Base-by-base conservation (phyloP, 768 basidiomycete genomes). In the Termitomyces sp. region DNA sequence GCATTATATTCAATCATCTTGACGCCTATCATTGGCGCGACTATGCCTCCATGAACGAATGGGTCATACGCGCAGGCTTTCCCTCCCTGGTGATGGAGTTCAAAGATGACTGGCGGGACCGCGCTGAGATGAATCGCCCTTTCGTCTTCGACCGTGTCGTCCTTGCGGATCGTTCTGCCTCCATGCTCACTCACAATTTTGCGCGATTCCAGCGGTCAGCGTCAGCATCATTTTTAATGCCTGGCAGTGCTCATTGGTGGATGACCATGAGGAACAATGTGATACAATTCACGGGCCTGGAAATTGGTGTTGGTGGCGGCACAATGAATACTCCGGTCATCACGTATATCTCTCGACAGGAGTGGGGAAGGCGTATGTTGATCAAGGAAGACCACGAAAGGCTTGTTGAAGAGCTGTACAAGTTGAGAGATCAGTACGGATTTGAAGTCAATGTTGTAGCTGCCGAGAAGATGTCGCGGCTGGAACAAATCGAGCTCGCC, bases 1-100 rank as follows among this genome's bases (percentile, higher is more conserved):
- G 90, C 13, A 74, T 95, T 63, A 71, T 93, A 64, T 94, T 97
- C 73, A 78, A 85, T 47, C 88, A 87, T 60, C 72, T 89, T 13
- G 85, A 88, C 63, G 83, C 85, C 12, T 81, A 78, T 53, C 86
- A 91, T 65, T 97, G 94, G 94, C 84, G 92, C 20, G 95, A 97
- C 72, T 94, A 95, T 62, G 86, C 95, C 6, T 75, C 79, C 37
- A 94, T 97, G 93, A 96, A 96, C 71, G 84, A 95, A 74, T 92
- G 84, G 80, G 83, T 95, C 49, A 76, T 92, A 27, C 87, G 88
- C 50, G 82, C 85, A 33, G 81, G 85, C 58, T 93, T 96, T 70
- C 95, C 95, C 2, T 89, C 87, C 3, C 76, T 85, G 55, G 81
- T 84, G 1, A 84, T 90, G 75, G 93, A 95, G 70, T 95, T 89